These are phyloP conservation scores for Schoenoplectus tabernaemontani DNA, from an alignment of 202 grass and related monocot species.

Conservation along the genomic window DNA sequence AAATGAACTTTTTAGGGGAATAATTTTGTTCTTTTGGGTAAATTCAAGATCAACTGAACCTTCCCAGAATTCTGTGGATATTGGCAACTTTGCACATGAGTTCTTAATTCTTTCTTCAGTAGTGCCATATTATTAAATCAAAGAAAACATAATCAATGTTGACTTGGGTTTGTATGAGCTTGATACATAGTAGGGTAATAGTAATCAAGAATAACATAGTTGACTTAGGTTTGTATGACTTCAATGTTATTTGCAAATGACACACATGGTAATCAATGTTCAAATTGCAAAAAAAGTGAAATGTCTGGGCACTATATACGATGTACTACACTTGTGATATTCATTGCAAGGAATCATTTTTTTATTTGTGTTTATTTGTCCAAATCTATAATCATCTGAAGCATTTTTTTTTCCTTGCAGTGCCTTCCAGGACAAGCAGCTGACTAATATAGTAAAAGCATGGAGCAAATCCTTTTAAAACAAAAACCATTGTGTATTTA, in stretches of 20 bases:
- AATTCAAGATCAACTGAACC: background rate
- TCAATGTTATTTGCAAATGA: background rate
- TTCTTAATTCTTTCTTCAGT: too few relatives aligned
- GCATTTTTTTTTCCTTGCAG: background rate
- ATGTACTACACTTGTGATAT: background rate
- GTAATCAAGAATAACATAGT: background rate
- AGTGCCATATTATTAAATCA: too few relatives aligned
- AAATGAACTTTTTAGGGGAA: background rate
- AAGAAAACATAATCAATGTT: too few relatives aligned
- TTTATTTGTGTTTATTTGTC: background rate
- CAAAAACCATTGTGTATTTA: slow-evolving; percentile 11
- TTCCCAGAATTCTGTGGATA: too few relatives aligned
- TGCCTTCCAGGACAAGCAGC: slow-evolving; percentile 16
- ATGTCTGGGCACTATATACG: background rate
- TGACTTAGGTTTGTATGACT: background rate
- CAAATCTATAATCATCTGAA: background rate
- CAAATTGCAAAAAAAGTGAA: background rate
- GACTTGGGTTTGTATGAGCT: too few relatives aligned
- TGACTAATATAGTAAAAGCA: slow-evolving; percentile 10
- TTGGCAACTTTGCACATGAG: too few relatives aligned
- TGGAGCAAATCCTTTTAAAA: background rate
- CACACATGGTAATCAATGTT: background rate
- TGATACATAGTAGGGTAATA: background rate
- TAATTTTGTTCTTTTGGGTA: background rate
- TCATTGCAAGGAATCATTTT: background rate